Conservation (phyloP, 306 rosid species). For the Hippophae tibetana region DNA sequence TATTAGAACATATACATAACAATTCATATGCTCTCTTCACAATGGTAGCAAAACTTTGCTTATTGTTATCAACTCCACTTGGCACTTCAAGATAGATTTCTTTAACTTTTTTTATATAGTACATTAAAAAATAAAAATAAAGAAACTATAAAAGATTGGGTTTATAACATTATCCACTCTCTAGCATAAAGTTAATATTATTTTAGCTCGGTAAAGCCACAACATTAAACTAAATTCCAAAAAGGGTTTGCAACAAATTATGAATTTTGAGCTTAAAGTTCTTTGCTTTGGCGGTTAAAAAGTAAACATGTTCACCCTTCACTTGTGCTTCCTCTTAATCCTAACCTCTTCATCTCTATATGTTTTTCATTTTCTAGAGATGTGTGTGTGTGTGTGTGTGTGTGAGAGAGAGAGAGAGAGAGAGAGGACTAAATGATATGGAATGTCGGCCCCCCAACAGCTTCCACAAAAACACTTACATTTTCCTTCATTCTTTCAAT, state of each 20-base stretch:
- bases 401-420: too few species aligned
- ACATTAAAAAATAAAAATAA: conserved; percentile 3
- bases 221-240: not conserved
- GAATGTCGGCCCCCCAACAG: conserved; percentile 25
- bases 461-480: conserved; percentile 12
- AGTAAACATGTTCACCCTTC: too few species aligned
- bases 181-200: conserved; percentile 10
- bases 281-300: too few species aligned
- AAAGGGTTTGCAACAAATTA: not conserved
- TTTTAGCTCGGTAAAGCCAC: conserved; percentile 6
- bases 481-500: too few species aligned
- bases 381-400: too few species aligned
- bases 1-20: not conserved
- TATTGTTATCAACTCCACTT: conserved; percentile 27
- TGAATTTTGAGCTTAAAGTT: too few species aligned
- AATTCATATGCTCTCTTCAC: too few species aligned
- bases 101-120: conserved; percentile 16
- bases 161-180: conserved; percentile 46
- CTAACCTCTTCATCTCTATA: too few species aligned
- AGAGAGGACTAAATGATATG: not conserved
- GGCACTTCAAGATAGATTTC: conserved; percentile 41
- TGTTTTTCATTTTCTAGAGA: too few species aligned
- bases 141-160: conserved; percentile 7
- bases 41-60: too few species aligned
- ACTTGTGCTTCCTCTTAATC: too few species aligned